phyloP scores from a whole-genome alignment of 169 alveolate species.

The Eimeria acervulina region DNA sequence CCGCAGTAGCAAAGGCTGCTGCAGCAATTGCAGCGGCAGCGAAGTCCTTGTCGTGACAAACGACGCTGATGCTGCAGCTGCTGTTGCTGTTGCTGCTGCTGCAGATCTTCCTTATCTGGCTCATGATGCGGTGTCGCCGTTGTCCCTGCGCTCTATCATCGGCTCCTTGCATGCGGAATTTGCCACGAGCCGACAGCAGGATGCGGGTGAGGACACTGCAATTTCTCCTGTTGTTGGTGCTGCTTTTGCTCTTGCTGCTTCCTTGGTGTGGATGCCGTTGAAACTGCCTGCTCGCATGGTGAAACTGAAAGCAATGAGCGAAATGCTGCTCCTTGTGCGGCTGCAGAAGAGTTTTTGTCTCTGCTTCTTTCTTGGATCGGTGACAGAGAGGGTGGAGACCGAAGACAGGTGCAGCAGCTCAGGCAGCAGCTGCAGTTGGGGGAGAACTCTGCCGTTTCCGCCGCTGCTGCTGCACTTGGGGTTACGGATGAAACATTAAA shows the following conservation, averaged over 20 bases:
- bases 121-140: slow-evolving; percentile 76
- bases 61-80: neutral
- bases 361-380: slow-evolving; percentile 71
- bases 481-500: neutral
- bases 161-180: slow-evolving; percentile 80
- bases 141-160: slow-evolving; percentile 51
- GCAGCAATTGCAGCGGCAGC: neutral
- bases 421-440: slow-evolving; percentile 31
- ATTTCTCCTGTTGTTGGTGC: neutral
- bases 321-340: neutral
- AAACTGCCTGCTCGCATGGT: neutral
- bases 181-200: slow-evolving; percentile 78
- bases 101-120: slow-evolving; percentile 74
- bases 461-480: slow-evolving; percentile 40
- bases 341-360: slow-evolving; percentile 78
- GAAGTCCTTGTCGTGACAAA: neutral
- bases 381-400: slow-evolving; percentile 63
- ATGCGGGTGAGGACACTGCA: slow-evolving; percentile 25
- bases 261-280: neutral
- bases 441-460: neutral
- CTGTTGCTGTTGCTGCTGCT: slow-evolving; percentile 18
- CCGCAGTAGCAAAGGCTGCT: neutral
- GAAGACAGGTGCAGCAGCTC: slow-evolving; percentile 61
- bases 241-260: neutral
- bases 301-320: neutral